These are phyloP conservation scores for Aurantiochytrium sp. DNA, from an alignment of 108 stramenopile genomes.

Conservation along the genomic window DNA sequence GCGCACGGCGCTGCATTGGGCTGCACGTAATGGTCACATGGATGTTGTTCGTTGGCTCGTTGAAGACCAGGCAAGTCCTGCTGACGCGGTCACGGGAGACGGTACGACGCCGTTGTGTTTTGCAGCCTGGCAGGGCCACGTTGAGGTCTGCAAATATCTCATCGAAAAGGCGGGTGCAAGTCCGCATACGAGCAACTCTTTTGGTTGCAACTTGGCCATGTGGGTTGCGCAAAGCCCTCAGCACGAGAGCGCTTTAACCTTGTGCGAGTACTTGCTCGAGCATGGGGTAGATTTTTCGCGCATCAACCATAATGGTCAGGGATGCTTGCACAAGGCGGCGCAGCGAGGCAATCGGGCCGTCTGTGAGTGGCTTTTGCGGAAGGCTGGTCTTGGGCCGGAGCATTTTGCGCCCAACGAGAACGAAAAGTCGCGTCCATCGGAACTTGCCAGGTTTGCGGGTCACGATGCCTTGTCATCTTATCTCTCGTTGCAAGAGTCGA, in stretches of 20 bases:
- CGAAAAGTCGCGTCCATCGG: not conserved
- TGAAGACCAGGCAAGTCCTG: not conserved
- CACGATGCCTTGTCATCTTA: not conserved
- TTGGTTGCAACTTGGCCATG: conserved; percentile 7
- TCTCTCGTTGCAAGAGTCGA: not conserved
- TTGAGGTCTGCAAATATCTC: not conserved
- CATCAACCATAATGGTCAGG: not conserved
- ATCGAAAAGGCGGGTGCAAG: not conserved
- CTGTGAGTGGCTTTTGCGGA: not conserved
- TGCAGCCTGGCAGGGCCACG: conserved; percentile 4
- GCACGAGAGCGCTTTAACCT: not conserved
- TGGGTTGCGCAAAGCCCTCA: not conserved
- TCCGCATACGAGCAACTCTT: not conserved
- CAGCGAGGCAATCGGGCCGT: not conserved
- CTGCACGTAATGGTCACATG: not conserved
- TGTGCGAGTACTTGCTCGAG: not conserved
- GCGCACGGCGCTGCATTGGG: not conserved
- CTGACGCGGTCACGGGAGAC: not conserved
- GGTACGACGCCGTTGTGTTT: conserved; percentile 1
- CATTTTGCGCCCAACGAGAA: not conserved
- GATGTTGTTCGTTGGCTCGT: not conserved
- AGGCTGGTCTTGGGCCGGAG: not conserved
- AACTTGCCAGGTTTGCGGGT: not conserved
- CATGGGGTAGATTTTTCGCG: not conserved
- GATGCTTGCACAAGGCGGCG: not conserved